Conservation (phyloP, 768 basidiomycete genomes). For the Leucocoprinus birnbaumii region DNA sequence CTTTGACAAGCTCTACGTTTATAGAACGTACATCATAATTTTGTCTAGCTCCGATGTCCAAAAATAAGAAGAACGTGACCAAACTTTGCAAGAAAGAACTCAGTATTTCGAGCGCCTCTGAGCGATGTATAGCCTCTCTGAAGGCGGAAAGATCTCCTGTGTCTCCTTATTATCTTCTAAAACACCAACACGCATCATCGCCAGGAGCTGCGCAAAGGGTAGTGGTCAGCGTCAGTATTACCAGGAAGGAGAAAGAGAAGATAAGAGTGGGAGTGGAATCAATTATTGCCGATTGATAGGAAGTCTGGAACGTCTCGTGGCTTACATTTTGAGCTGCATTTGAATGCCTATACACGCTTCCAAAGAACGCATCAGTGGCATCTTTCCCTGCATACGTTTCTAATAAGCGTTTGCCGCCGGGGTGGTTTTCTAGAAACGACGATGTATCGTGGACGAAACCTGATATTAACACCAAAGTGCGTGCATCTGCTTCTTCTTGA, state of each 20-base stretch:
- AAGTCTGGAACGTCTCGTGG: constrained; percentile 9
- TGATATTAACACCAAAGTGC: constrained; percentile 68
- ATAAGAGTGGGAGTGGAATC: too few species aligned
- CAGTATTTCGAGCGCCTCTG: background rate
- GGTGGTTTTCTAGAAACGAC: constrained; percentile 71
- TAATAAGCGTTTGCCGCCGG: constrained; percentile 69
- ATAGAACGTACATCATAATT: too few species aligned
- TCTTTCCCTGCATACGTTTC: constrained; percentile 69
- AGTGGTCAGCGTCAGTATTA: constrained; percentile 2
- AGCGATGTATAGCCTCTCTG: constrained; percentile 14
- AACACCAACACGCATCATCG: constrained; percentile 45
- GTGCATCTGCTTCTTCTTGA: constrained; percentile 61
- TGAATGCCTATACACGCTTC: constrained; percentile 80
- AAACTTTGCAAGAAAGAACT: too few species aligned
- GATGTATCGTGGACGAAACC: constrained; percentile 89
- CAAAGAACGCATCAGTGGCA: constrained; percentile 82
- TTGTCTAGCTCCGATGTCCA: too few species aligned
- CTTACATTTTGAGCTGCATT: constrained; percentile 79
- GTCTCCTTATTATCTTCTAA: constrained; percentile 18
- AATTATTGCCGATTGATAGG: too few species aligned
- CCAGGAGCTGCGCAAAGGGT: constrained; percentile 42
- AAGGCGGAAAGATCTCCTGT: constrained; percentile 9
- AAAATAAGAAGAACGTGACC: too few species aligned
- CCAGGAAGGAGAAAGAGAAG: background rate
- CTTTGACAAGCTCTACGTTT: too few species aligned